phyloP scores from a whole-genome alignment of 1,284 basidiomycete genomes.

The Takashimella tepidaria region DNA sequence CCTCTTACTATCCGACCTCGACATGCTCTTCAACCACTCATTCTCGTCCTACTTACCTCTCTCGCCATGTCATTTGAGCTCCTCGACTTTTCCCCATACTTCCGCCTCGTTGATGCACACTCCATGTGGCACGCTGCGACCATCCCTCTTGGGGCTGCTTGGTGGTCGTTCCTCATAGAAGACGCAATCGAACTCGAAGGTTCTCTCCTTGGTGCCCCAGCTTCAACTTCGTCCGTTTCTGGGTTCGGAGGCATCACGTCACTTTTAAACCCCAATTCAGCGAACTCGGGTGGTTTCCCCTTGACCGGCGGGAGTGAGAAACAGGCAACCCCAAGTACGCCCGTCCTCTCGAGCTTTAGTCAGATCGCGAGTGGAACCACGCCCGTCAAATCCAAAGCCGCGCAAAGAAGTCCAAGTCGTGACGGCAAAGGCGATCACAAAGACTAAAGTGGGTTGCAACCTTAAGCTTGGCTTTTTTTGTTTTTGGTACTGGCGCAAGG shows the following conservation, averaged over 20 bases:
- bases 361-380: not conserved
- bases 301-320: not conserved
- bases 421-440: not conserved
- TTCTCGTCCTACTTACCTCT: slow-evolving; percentile 67
- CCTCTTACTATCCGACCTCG: slow-evolving; percentile 21
- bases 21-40: slow-evolving; percentile 54
- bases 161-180: slow-evolving; percentile 65
- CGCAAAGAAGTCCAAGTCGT: not conserved
- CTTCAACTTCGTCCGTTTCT: not conserved
- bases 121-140: slow-evolving; percentile 91
- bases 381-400: not conserved
- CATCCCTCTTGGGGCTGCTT: slow-evolving; percentile 67
- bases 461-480: too few relatives aligned
- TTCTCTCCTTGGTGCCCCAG: slow-evolving; percentile 6
- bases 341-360: not conserved
- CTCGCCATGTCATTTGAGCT: slow-evolving; percentile 77
- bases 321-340: not conserved
- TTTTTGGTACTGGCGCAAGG: too few relatives aligned
- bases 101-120: slow-evolving; percentile 81
- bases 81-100: slow-evolving; percentile 83
- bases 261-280: not conserved
- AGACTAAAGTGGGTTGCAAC: too few relatives aligned
- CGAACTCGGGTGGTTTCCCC: not conserved
- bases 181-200: slow-evolving; percentile 37
- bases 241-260: not conserved